Percentiles rank a stretch among this genome's conserved stretches.
Evolutionary conservation across 345 rosid genomes (phyloP).

Genomic region (Mercurialis annua): DNA sequence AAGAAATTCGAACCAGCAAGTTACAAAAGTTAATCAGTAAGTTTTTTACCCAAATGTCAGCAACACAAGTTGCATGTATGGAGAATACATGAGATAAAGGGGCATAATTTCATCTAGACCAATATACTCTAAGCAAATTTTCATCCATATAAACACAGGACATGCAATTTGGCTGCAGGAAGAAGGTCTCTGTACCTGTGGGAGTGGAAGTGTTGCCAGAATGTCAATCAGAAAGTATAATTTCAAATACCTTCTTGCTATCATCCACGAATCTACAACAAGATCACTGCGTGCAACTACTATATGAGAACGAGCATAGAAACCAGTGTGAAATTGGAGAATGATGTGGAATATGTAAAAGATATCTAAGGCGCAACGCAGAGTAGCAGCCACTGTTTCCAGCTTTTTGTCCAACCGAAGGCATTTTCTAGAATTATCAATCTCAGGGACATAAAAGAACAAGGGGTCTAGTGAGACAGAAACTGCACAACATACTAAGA

Average conservation of each 20-base stretch:
- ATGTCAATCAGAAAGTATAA: conserved; percentile 58
- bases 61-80: no score
- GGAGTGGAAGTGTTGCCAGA: conserved; percentile 44
- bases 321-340: conserved; percentile 82
- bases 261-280: conserved; percentile 57
- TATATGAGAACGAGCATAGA: conserved; percentile 77
- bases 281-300: conserved; percentile 85
- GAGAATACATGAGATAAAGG: no score
- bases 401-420: conserved; percentile 58
- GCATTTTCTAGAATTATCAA: conserved; percentile 49
- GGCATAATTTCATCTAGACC: no score
- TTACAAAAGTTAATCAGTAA: no score
- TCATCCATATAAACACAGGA: not conserved
- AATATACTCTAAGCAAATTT: no score
- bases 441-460: conserved; percentile 70
- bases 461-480: conserved; percentile 88
- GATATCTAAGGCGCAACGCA: conserved; percentile 72
- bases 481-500: conserved; percentile 66
- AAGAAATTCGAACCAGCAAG: not conserved
- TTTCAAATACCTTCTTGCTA: conserved; percentile 58
- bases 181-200: conserved; percentile 23
- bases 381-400: conserved; percentile 66
- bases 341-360: conserved; percentile 71
- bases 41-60: no score
- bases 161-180: not conserved